Conservation (phyloP, 306 rosid species). For the Macrotyloma uniflorum region DNA sequence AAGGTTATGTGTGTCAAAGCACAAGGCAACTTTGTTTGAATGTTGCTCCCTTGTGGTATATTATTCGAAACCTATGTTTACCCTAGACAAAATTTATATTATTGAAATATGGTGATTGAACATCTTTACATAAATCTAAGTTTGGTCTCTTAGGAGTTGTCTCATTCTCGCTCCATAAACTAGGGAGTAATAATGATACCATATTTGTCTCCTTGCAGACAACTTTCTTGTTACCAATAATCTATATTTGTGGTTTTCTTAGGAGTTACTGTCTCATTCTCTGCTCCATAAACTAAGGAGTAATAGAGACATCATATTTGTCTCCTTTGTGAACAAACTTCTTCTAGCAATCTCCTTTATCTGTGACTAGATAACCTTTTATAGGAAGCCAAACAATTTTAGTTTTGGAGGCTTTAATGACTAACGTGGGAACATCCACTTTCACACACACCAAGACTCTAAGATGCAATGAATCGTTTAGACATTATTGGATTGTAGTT, state of each 20-base stretch:
- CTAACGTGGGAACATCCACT: neutral
- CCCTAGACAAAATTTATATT: neutral
- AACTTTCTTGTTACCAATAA: neutral
- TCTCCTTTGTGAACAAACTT: neutral
- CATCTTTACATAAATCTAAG: neutral
- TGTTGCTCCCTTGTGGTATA: neutral
- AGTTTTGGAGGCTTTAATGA: neutral
- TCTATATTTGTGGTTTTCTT: neutral
- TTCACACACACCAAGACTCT: neutral
- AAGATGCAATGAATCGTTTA: neutral
- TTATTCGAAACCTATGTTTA: neutral
- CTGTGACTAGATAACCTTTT: neutral
- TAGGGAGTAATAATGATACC: neutral
- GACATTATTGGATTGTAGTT: constrained; percentile 18
- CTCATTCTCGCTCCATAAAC: constrained; percentile 15
- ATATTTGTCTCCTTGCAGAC: neutral
- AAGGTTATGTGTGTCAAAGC: neutral
- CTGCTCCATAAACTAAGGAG: constrained; percentile 5
- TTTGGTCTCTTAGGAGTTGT: constrained; percentile 2
- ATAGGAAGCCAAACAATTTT: neutral
- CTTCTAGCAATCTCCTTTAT: neutral
- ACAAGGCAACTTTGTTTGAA: neutral
- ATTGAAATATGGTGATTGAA: neutral
- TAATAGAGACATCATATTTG: neutral
- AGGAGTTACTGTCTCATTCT: constrained; percentile 16